These are phyloP conservation scores for Poteriospumella lacustris DNA, from an alignment of 108 stramenopile species.

Conservation along the genomic window DNA sequence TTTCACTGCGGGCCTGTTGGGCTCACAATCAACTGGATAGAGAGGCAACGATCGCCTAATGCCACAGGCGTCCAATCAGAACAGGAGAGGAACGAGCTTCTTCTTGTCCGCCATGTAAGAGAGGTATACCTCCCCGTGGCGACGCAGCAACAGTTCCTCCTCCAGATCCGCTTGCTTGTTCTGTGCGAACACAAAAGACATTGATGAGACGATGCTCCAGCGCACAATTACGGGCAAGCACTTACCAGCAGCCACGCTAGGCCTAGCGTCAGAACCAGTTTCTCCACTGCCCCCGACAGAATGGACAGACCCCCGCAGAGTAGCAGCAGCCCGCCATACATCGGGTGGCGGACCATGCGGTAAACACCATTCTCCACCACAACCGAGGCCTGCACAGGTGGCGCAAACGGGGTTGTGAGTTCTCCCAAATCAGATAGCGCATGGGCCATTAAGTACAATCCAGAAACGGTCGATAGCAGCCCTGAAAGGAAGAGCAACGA, in stretches of 20 bases:
- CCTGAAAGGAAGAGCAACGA: conserved; percentile 47
- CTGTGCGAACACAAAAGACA: too few species aligned
- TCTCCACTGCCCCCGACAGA: conserved; percentile 33
- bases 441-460: conserved; percentile 32
- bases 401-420: conserved; percentile 54
- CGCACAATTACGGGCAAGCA: too few species aligned
- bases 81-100: too few species aligned
- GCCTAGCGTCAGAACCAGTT: background rate
- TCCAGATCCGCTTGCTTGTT: too few species aligned
- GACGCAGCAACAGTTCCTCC: too few species aligned
- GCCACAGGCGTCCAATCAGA: too few species aligned
- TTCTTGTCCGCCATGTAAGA: too few species aligned
- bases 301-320: conserved; percentile 50
- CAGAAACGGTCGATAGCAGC: conserved; percentile 44
- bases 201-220: too few species aligned
- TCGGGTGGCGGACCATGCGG: conserved; percentile 61
- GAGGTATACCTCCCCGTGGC: too few species aligned
- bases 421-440: conserved; percentile 48
- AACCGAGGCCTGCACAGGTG: conserved; percentile 23
- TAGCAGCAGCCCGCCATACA: conserved; percentile 60
- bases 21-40: too few species aligned
- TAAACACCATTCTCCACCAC: conserved; percentile 51
- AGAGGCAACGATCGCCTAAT: too few species aligned
- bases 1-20: too few species aligned
- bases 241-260: background rate